Base-by-base conservation (phyloP, 2,329 filamentous ascomycete genomes). In the Trichothecium roseum region DNA sequence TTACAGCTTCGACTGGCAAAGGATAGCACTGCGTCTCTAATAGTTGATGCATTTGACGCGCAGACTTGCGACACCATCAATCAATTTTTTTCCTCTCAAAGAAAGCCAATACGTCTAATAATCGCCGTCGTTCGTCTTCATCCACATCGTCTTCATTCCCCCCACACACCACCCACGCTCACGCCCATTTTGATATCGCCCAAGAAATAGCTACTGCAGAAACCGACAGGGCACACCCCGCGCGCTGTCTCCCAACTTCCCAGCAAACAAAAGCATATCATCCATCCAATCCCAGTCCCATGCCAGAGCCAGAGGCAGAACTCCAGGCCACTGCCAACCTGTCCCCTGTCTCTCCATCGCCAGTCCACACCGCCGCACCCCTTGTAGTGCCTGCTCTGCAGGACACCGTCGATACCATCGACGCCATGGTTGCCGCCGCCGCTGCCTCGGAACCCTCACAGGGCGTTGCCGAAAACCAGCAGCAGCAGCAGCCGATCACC, bases 301-400 rank as follows among this genome's bases (percentile, higher is more conserved):
- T 72, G 67, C 59, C 59, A 50, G 61, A 63, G 41, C 55, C 52
- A 41, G 55, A 64, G 39, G 63, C 64, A 32, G 58, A 66, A 49
- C 49, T 70, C 43, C 61, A 68, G 62, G 69, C 68, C 47, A 62
- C 67, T 46, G 68, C 68, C 56, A 60, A 66, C 52, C 56, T 74
- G 38, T 69, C 62, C 32, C 69, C 68, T 10, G 49, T 72, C 34
- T 72, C 68, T 35, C 70, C 68, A 32, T 56, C 64, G 38, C 59
- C 66, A 38, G 49, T 69, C 40, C 60, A 70, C 43, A 60, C 59
- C 32, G 58, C 64, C 37, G 63, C 65, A 18, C 55, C 67, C 31
- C 53, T 64, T 37, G 57, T 65, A 40, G 62, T 72, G 36, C 68
- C 69, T 22, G 55, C 58, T 18, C 65, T 74, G 38, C 68, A 73